Evolutionary conservation across 2,329 filamentous ascomycete species (phyloP).

Genomic region (Exophiala dermatitidis): DNA sequence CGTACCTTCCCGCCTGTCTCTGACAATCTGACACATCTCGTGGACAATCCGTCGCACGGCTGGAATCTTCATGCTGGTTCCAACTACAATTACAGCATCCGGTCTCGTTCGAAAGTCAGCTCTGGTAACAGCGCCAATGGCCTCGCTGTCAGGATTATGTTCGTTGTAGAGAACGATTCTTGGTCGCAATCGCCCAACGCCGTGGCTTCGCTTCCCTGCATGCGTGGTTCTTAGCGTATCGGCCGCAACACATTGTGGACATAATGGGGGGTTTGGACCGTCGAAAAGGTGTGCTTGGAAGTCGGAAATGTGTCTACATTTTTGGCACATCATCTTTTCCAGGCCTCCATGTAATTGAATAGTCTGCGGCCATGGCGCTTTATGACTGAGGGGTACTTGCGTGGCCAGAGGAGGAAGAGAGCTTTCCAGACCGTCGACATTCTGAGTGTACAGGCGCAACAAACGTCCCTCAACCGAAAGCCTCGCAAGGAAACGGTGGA

Average conservation of each 20-base stretch:
- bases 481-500: constrained; percentile 89
- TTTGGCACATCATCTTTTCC: constrained; percentile 93
- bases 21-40: constrained; percentile 83
- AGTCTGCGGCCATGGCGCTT: constrained; percentile 87
- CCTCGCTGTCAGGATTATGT: constrained; percentile 90
- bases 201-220: constrained; percentile 84
- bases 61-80: constrained; percentile 90
- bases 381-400: constrained; percentile 69
- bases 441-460: constrained; percentile 88
- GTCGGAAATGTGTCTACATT: constrained; percentile 69
- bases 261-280: constrained; percentile 75
- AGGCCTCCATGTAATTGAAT: constrained; percentile 91
- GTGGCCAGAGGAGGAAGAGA: constrained; percentile 72
- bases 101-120: constrained; percentile 79
- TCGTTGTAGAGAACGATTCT: constrained; percentile 97
- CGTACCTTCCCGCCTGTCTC: constrained; percentile 72
- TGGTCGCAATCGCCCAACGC: constrained; percentile 80
- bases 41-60: constrained; percentile 83
- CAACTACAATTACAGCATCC: constrained; percentile 88
- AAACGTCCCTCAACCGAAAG: constrained; percentile 80
- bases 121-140: constrained; percentile 83
- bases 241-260: constrained; percentile 63
- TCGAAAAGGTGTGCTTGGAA: constrained; percentile 76
- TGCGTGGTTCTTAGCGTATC: constrained; percentile 68
- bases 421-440: constrained; percentile 92